Conservation (phyloP, 2,329 filamentous ascomycete species). For the Nannizzia gypsea region DNA sequence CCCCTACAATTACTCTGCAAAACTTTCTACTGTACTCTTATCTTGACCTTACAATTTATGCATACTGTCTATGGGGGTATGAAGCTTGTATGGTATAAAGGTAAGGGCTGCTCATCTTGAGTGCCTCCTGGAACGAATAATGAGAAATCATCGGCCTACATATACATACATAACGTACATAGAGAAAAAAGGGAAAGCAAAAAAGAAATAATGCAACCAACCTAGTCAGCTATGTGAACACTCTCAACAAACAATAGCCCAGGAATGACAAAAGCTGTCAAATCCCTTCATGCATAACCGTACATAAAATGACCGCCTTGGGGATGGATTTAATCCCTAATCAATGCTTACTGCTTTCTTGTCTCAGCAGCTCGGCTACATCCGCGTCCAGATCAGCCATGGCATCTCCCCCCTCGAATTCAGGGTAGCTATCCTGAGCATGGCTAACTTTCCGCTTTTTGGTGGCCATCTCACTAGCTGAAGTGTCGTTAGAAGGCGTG, state of each 20-base stretch:
- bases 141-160: neutral
- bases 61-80: neutral
- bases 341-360: conserved; percentile 26
- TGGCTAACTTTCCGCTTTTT: conserved; percentile 42
- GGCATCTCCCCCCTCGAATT: conserved; percentile 41
- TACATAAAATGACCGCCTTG: neutral
- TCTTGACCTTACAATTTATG: neutral
- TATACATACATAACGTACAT: neutral
- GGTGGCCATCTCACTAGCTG: conserved; percentile 20
- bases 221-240: neutral
- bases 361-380: conserved; percentile 47
- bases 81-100: neutral
- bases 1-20: neutral
- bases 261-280: neutral
- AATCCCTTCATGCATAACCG: neutral
- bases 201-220: neutral
- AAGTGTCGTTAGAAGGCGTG: neutral
- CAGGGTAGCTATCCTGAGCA: conserved; percentile 31
- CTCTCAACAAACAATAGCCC: neutral
- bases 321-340: too few relatives aligned
- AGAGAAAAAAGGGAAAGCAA: neutral
- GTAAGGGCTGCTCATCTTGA: neutral
- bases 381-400: conserved; percentile 50
- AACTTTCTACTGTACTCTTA: neutral
- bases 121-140: neutral